These are phyloP conservation scores for Corymbia maculata DNA, from an alignment of 345 rosid genomes.

Conservation along the genomic window DNA sequence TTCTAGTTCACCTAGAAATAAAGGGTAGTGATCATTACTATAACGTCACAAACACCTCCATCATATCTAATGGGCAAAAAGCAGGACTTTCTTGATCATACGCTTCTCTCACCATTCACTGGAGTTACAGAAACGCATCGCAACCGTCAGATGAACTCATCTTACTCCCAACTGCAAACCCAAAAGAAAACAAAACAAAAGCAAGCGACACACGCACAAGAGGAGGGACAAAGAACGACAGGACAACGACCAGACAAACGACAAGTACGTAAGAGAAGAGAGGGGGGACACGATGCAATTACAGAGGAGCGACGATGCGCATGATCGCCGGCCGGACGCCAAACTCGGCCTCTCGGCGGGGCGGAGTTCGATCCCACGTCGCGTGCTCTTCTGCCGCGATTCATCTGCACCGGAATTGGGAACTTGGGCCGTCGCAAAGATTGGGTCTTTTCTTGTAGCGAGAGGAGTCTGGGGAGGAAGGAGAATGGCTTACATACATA, in stretches of 20 bases:
- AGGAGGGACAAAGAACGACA: not conserved
- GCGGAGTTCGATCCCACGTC: not conserved
- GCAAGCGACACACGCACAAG: not conserved
- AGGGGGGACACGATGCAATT: not conserved
- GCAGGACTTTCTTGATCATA: not conserved
- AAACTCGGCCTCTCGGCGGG: not conserved
- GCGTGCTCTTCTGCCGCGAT: not conserved
- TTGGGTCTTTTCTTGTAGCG: not conserved
- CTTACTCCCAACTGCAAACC: not conserved
- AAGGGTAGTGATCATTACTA: not conserved
- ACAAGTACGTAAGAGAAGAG: not conserved
- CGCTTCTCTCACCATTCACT: not conserved
- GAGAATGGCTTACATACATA: not conserved
- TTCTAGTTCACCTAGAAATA: not conserved
- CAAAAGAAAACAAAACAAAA: not conserved
- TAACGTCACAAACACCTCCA: not conserved
- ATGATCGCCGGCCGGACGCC: not conserved
- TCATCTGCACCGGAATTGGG: not conserved
- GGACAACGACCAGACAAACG: not conserved
- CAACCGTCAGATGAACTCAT: not conserved
- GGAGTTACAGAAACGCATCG: not conserved
- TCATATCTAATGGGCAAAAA: not conserved
- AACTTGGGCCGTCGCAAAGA: not conserved
- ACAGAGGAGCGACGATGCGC: not conserved
- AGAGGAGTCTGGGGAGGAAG: not conserved